Percentiles rank a stretch among this genome's conserved stretches.
phyloP scores from a whole-genome alignment of 2,329 filamentous ascomycete genomes.

The Colletotrichum acutatum region DNA sequence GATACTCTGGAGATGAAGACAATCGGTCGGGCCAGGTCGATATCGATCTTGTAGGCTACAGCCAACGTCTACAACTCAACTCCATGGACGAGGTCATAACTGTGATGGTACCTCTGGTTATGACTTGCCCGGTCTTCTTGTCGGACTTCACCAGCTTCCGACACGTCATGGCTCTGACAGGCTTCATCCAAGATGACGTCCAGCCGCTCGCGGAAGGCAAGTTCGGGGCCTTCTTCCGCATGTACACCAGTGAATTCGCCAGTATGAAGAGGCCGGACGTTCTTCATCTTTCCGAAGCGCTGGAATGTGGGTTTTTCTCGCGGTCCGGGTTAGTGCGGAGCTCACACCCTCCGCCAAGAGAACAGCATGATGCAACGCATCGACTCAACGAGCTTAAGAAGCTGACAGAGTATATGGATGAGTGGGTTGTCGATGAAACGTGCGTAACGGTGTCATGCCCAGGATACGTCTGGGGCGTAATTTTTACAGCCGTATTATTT shows the following conservation, averaged over 20 bases:
- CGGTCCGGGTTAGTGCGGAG: not conserved
- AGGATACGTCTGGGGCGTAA: slow-evolving; percentile 3
- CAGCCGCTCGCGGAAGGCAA: slow-evolving; percentile 4
- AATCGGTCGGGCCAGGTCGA: not conserved
- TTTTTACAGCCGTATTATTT: slow-evolving; percentile 20
- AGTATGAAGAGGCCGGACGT: not conserved
- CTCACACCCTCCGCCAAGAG: not conserved
- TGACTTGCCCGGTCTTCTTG: slow-evolving; percentile 31
- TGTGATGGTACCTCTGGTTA: slow-evolving; percentile 34
- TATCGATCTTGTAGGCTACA: not conserved
- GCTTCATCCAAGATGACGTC: not conserved
- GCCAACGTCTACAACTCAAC: not conserved
- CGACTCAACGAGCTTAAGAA: not conserved
- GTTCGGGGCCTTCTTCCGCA: slow-evolving; percentile 21
- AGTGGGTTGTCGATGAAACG: slow-evolving; percentile 4
- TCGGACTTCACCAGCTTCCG: slow-evolving; percentile 22
- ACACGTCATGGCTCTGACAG: slow-evolving; percentile 24
- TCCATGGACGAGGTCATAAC: slow-evolving; percentile 36
- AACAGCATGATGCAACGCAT: not conserved
- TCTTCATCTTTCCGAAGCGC: slow-evolving; percentile 2
- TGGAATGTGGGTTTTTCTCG: not conserved
- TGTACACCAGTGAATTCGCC: slow-evolving; percentile 11
- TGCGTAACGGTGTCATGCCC: slow-evolving; percentile 2
- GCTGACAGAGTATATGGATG: not conserved
- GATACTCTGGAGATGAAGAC: not conserved